A percentile compares a stretch with the other conserved stretches of the same genome.
Conservation (phyloP, 306 rosid species). For the Adenanthera pavonina region DNA sequence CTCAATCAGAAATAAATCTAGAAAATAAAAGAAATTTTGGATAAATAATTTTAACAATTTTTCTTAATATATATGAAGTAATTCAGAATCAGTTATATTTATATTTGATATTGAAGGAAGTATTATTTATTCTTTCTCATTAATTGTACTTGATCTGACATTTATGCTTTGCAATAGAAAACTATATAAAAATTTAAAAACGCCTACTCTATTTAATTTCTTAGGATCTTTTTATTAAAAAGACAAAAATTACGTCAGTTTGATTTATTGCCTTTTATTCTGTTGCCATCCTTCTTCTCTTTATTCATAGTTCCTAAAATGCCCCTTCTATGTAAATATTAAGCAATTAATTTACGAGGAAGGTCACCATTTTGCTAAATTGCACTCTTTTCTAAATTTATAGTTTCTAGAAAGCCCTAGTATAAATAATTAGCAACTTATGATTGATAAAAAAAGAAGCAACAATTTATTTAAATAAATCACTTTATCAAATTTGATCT, state of each 20-base stretch:
- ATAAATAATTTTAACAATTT: no score
- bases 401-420: neutral
- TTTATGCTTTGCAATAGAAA: no score
- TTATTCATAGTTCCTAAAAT: neutral
- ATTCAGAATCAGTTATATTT: no score
- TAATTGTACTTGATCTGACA: no score
- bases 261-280: neutral
- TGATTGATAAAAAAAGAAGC: neutral
- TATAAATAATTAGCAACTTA: neutral
- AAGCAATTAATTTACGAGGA: neutral
- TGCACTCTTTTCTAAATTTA: neutral
- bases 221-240: neutral
- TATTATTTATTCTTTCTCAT: no score
- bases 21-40: no score
- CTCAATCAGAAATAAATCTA: no score
- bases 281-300: neutral
- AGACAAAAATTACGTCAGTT: neutral
- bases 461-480: neutral
- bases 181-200: neutral
- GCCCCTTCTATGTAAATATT: neutral
- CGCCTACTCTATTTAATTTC: neutral
- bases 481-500: no score
- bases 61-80: no score
- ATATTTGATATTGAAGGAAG: no score
- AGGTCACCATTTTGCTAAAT: neutral